phyloP scores from a whole-genome alignment of 208 protist species.

The Novymonas esmeraldas region DNA sequence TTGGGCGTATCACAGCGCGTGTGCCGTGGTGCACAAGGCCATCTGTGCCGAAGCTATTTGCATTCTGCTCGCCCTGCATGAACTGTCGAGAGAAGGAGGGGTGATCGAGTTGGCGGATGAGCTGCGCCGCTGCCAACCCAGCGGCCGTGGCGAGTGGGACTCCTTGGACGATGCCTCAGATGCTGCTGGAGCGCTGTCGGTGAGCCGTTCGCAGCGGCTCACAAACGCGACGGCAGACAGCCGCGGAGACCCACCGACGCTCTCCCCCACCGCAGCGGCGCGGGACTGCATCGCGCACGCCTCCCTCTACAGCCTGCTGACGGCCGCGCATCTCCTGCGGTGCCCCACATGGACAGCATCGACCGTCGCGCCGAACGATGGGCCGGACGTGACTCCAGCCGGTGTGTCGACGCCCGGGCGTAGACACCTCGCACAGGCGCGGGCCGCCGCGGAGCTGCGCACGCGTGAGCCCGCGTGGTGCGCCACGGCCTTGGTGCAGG shows the following conservation, averaged over 20 bases:
- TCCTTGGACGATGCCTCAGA: background rate
- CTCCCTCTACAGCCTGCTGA: slow-evolving; percentile 27
- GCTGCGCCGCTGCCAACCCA: slow-evolving; percentile 14
- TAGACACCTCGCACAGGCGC: slow-evolving; percentile 4
- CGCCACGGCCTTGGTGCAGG: slow-evolving; percentile 25
- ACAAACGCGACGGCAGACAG: no score
- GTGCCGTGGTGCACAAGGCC: slow-evolving; percentile 15
- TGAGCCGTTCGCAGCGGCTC: no score
- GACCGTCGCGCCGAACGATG: background rate
- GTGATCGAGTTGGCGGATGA: slow-evolving; percentile 3
- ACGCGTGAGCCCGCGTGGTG: slow-evolving; percentile 36
- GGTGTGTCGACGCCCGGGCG: no score
- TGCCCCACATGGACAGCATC: slow-evolving; percentile 36
- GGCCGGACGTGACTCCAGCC: background rate
- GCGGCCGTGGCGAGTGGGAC: background rate
- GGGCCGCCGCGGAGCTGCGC: slow-evolving; percentile 14
- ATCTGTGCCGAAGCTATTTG: slow-evolving; percentile 25
- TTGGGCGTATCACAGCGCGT: slow-evolving; percentile 5
- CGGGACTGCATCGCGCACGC: slow-evolving; percentile 16
- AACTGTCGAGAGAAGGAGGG: slow-evolving; percentile 3
- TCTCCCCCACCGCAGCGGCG: slow-evolving; percentile 16
- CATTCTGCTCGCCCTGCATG: slow-evolving; percentile 27
- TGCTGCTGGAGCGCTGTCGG: no score
- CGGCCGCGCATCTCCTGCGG: slow-evolving; percentile 42
- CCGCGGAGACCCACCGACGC: background rate